A percentile compares a stretch with the other conserved stretches of the same genome.
phyloP scores from a whole-genome alignment of 768 basidiomycete genomes.

The Hemileccinum rubropunctum region DNA sequence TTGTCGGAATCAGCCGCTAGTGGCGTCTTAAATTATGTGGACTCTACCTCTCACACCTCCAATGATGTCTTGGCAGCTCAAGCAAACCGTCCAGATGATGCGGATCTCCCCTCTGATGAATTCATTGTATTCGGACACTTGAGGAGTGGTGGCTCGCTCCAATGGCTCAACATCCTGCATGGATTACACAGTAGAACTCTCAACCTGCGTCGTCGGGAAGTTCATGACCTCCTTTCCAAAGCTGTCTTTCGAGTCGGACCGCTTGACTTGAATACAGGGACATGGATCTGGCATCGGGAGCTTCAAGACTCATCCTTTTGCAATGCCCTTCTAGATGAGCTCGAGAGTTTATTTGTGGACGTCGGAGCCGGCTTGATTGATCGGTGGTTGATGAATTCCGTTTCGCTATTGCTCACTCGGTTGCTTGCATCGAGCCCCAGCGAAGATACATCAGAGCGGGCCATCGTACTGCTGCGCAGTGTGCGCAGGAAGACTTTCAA shows the following conservation, averaged over 20 bases:
- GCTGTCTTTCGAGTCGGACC: slow-evolving; percentile 24
- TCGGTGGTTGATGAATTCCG: slow-evolving; percentile 24
- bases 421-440: slow-evolving; percentile 25
- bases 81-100: slow-evolving; percentile 33
- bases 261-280: slow-evolving; percentile 17
- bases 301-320: slow-evolving; percentile 33
- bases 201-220: slow-evolving; percentile 35
- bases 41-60: slow-evolving; percentile 21
- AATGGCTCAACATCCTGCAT: slow-evolving; percentile 47
- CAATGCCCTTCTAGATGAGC: slow-evolving; percentile 29
- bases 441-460: slow-evolving; percentile 8
- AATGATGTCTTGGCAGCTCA: slow-evolving; percentile 42
- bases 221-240: slow-evolving; percentile 39
- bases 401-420: slow-evolving; percentile 30
- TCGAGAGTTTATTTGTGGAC: slow-evolving; percentile 29
- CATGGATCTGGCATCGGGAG: slow-evolving; percentile 38
- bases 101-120: slow-evolving; percentile 42
- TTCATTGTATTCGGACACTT: slow-evolving; percentile 19
- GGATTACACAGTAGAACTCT: slow-evolving; percentile 36
- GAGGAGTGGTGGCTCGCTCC: slow-evolving; percentile 36
- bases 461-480: slow-evolving; percentile 23
- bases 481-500: slow-evolving; percentile 15
- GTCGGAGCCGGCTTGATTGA: slow-evolving; percentile 37
- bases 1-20: too few relatives aligned
- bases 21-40: too few relatives aligned